Conservation (phyloP, 345 rosid species). For the Citropsis articulata region DNA sequence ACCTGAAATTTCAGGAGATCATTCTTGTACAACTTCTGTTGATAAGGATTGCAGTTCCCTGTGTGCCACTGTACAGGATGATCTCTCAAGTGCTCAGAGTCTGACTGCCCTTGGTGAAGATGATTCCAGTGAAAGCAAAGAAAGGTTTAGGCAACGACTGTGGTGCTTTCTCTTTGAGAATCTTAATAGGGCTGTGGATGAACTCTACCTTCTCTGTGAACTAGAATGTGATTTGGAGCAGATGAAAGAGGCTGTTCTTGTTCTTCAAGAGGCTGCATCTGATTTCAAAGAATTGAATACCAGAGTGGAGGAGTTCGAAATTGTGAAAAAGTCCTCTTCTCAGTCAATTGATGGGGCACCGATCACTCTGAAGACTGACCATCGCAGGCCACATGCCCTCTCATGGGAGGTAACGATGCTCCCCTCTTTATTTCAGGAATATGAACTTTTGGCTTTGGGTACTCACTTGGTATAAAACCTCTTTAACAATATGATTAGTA, state of each 20-base stretch:
- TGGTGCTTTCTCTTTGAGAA: constrained; percentile 86
- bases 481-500: background rate
- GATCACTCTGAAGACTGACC: constrained; percentile 52
- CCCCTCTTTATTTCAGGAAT: constrained; percentile 7
- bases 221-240: constrained; percentile 71
- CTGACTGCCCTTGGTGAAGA: constrained; percentile 38
- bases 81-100: constrained; percentile 27
- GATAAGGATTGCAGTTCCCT: constrained; percentile 19
- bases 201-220: constrained; percentile 77
- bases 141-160: constrained; percentile 70
- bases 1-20: constrained; percentile 27
- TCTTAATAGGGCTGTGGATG: constrained; percentile 78
- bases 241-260: constrained; percentile 80
- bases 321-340: constrained; percentile 45
- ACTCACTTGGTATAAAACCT: background rate
- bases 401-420: constrained; percentile 71
- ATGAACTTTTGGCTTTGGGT: background rate
- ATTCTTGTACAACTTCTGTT: constrained; percentile 11
- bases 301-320: constrained; percentile 66
- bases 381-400: constrained; percentile 82
- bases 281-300: constrained; percentile 60
- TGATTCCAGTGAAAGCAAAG: constrained; percentile 64
- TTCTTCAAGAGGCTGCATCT: constrained; percentile 69
- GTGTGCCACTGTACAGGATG: constrained; percentile 14
- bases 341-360: constrained; percentile 40